Evolutionary conservation across 192 early-diverging fungal genomes (phyloP), one percentile per base, ranked within the genome.

Genomic region (Mortierella alpina): DNA sequence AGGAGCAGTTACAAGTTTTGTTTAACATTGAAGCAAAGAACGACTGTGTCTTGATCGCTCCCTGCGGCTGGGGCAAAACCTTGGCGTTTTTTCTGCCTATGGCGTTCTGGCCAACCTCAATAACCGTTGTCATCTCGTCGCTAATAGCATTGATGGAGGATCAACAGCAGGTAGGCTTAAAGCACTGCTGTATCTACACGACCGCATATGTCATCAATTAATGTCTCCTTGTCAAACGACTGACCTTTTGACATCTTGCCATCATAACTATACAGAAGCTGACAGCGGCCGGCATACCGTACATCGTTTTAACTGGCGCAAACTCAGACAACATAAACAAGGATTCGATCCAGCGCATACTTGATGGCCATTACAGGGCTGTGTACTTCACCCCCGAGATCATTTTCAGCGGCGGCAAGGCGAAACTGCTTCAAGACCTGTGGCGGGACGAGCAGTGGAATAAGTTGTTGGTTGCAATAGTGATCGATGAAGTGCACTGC

Each of bases 71-170:
- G n/a, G n/a, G n/a, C n/a, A n/a, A n/a, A n/a, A n/a, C n/a, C n/a
- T n/a, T n/a, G n/a, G n/a, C n/a, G n/a, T n/a, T n/a, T n/a, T n/a
- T n/a, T n/a, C n/a, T n/a, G n/a, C n/a, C n/a, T n/a, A n/a, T n/a
- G n/a, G 54, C 14, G 42, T 40, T 18, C 31, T 72, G 62, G 61
- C 62, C 70, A 22, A 0, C 4, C 1, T 0, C 22, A 14, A 49
- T 58, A 6, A 64, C 13, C 17, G 61, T n/a, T 46, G 42, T 72
- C 14, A 64, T 72, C 55, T 72, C 70, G 23, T 62, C 70, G 50
- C 51, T 64, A 6, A 57, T 64, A 64, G 42, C 70, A 57, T 64
- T 57, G 20, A 72, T 64, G 70, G 14, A 72, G 6, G 70, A 72
- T 63, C 70, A 72, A 47, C 69, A 42, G 45, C 70, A 64, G 62